A percentile compares a stretch with the other conserved stretches of the same genome.
These are phyloP conservation scores for Leccinum aurantiacum DNA, from an alignment of 768 basidiomycete species.

Conservation along the genomic window DNA sequence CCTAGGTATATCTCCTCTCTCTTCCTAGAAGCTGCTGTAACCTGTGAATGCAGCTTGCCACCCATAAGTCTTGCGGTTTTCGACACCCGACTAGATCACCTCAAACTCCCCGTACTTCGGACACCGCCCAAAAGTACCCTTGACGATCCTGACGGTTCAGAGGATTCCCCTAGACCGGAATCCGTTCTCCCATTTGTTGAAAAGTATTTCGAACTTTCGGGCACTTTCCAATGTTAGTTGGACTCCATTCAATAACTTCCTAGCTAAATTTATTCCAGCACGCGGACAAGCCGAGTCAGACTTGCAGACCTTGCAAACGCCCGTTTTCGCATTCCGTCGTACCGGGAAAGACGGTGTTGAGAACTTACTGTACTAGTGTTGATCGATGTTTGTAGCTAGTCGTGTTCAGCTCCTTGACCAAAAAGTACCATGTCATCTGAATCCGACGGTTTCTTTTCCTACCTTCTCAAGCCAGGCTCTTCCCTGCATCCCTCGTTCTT, in stretches of 20 bases:
- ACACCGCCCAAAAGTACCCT: slow-evolving; percentile 16
- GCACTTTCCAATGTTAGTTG: slow-evolving; percentile 46
- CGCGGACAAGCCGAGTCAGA: slow-evolving; percentile 1
- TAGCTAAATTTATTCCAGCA: slow-evolving; percentile 7
- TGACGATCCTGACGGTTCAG: slow-evolving; percentile 19
- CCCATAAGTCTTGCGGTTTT: slow-evolving; percentile 50
- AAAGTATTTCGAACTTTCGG: slow-evolving; percentile 57
- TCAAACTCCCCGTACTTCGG: slow-evolving; percentile 50
- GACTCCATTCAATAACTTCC: neutral
- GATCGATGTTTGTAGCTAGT: slow-evolving; percentile 18
- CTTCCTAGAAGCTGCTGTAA: neutral
- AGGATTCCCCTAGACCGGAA: slow-evolving; percentile 32
- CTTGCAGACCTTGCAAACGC: neutral
- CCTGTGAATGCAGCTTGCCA: slow-evolving; percentile 17
- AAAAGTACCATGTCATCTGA: slow-evolving; percentile 21
- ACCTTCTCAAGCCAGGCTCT: slow-evolving; percentile 72
- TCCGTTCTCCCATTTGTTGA: slow-evolving; percentile 41
- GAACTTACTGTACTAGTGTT: slow-evolving; percentile 4
- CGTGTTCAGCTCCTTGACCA: neutral
- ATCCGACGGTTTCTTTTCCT: slow-evolving; percentile 45
- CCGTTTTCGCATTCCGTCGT: slow-evolving; percentile 17
- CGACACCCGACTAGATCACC: slow-evolving; percentile 54
- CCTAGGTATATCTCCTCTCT: slow-evolving; percentile 20
- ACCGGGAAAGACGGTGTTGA: slow-evolving; percentile 1
- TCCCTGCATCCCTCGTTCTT: slow-evolving; percentile 73